phyloP scores from a whole-genome alignment of 129 eudicot species.

The Pseudognaphalium luteoalbum region DNA sequence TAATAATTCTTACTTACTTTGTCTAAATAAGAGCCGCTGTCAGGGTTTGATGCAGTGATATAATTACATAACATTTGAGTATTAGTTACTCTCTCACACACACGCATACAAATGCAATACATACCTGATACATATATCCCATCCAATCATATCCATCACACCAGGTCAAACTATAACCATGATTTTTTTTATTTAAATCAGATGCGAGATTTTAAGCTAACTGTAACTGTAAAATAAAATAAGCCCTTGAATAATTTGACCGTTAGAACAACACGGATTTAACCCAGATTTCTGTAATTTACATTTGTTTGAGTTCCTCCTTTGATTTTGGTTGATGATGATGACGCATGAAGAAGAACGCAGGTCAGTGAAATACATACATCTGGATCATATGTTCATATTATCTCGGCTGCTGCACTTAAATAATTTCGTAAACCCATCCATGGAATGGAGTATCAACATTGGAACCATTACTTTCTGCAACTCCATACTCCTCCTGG shows the following conservation, averaged over 20 bases:
- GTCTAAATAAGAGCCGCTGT: conserved; percentile 27
- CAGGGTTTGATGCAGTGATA: conserved; percentile 26
- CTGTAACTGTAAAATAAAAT: too few relatives aligned
- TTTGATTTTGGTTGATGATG: background rate
- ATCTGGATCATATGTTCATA: background rate
- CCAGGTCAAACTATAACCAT: background rate
- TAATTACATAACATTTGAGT: conserved; percentile 17
- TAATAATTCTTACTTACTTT: conserved; percentile 22
- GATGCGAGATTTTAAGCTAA: background rate
- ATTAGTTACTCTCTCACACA: background rate
- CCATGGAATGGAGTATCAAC: background rate
- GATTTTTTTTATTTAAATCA: background rate
- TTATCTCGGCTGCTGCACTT: background rate
- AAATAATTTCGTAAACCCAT: background rate
- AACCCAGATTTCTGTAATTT: background rate
- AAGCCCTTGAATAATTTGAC: background rate
- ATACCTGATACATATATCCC: background rate
- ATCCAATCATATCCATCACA: background rate
- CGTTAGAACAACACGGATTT: background rate
- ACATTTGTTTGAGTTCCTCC: background rate
- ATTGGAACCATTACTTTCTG: background rate
- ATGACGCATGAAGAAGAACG: background rate
- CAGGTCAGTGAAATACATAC: background rate
- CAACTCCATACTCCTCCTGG: background rate
- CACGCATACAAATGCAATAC: background rate